A percentile compares a stretch with the other conserved stretches of the same genome.
phyloP scores from a whole-genome alignment of 1,139 yeast species.

The Candida anutae region DNA sequence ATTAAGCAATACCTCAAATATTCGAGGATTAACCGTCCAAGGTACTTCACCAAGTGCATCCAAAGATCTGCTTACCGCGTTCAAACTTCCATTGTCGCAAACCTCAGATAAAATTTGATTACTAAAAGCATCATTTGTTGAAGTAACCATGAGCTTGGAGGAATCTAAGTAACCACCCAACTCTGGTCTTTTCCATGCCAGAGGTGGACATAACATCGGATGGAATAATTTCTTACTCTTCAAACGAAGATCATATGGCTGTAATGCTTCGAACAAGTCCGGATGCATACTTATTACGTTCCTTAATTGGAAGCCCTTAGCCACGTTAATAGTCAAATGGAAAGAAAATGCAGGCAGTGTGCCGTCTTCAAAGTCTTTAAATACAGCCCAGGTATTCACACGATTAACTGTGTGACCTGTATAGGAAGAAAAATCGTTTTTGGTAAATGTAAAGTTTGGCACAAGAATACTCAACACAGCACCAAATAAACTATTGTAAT shows the following conservation, averaged over 20 bases:
- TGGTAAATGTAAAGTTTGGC: no score
- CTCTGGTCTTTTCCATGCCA: slow-evolving; percentile 25
- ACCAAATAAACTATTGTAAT: no score
- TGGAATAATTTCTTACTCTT: slow-evolving; percentile 14
- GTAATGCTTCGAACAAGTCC: slow-evolving; percentile 12
- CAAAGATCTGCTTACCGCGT: slow-evolving; percentile 23
- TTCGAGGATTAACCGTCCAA: slow-evolving; percentile 30
- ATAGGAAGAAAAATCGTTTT: no score
- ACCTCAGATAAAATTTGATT: slow-evolving; percentile 19
- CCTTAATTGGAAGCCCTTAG: no score
- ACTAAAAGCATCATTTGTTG: slow-evolving; percentile 13
- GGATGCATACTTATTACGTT: slow-evolving; percentile 22
- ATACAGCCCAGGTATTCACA: no score
- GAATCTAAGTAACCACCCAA: slow-evolving; percentile 30
- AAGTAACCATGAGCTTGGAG: slow-evolving; percentile 18
- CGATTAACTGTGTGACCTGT: no score
- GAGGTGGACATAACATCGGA: slow-evolving; percentile 37
- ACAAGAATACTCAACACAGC: no score
- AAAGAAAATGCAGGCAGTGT: background rate
- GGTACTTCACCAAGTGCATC: slow-evolving; percentile 22
- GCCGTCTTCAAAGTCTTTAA: no score
- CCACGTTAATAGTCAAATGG: background rate
- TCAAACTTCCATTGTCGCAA: slow-evolving; percentile 25
- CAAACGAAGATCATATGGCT: slow-evolving; percentile 8
- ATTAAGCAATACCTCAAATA: slow-evolving; percentile 16